Evolutionary conservation across 192 early-diverging fungal genomes (phyloP).

Genomic region (Chytriomyces confervae): DNA sequence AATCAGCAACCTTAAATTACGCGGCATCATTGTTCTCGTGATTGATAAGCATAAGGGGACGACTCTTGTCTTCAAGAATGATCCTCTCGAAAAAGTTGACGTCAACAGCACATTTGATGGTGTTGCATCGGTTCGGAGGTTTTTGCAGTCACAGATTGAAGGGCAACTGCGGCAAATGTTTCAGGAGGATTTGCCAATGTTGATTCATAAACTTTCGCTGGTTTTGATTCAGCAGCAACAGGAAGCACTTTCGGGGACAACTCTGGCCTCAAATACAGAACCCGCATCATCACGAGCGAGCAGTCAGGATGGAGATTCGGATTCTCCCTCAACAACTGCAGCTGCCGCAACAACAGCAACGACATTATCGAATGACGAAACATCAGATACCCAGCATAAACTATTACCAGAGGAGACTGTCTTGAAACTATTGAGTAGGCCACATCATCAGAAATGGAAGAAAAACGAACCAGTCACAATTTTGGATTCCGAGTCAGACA

Average conservation of each 20-base stretch:
- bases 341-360: neutral
- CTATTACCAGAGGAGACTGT: slow-evolving; percentile 29
- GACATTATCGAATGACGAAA: neutral
- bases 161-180: slow-evolving; percentile 73
- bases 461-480: slow-evolving; percentile 47
- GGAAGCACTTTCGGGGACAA: neutral
- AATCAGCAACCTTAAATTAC: slow-evolving; percentile 85
- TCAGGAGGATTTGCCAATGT: slow-evolving; percentile 84
- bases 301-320: neutral
- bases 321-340: neutral
- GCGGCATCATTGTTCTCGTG: slow-evolving; percentile 92
- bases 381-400: neutral
- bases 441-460: slow-evolving; percentile 56
- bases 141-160: slow-evolving; percentile 92
- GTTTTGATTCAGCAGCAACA: slow-evolving; percentile 54
- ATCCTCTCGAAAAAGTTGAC: slow-evolving; percentile 90
- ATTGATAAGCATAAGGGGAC: slow-evolving; percentile 94
- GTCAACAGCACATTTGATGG: slow-evolving; percentile 98
- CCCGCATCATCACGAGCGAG: neutral
- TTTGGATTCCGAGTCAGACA: slow-evolving; percentile 36
- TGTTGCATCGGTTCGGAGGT: slow-evolving; percentile 82
- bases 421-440: slow-evolving; percentile 26
- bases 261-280: neutral
- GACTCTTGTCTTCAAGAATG: slow-evolving; percentile 96
- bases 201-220: slow-evolving; percentile 90